Evolutionary conservation across 2,329 filamentous ascomycete genomes (phyloP).

Genomic region (Alternaria rosae): DNA sequence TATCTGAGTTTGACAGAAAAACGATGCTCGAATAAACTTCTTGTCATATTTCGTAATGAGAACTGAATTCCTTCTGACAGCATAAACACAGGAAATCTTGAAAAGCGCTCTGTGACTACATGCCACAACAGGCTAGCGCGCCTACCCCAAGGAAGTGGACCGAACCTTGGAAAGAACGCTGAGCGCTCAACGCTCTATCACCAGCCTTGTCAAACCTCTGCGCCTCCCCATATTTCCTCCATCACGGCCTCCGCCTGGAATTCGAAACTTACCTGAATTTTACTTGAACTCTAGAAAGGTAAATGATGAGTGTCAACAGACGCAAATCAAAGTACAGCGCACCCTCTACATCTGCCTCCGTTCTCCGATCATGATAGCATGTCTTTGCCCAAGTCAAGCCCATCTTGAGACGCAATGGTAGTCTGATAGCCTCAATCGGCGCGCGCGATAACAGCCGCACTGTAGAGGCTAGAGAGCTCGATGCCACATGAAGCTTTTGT

Average conservation of each 20-base stretch:
- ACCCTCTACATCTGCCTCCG: not conserved
- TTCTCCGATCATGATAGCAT: not conserved
- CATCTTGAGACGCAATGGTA: not conserved
- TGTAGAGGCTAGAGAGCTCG: slow-evolving; percentile 27
- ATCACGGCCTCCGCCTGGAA: not conserved
- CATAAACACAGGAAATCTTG: not conserved
- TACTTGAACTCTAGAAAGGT: no score
- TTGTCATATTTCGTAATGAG: not conserved
- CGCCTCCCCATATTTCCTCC: not conserved
- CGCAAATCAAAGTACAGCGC: not conserved
- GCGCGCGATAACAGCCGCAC: slow-evolving; percentile 28
- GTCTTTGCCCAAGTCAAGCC: not conserved
- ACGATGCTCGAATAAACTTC: not conserved
- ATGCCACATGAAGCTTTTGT: slow-evolving; percentile 28
- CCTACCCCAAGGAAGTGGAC: not conserved
- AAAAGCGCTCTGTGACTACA: not conserved
- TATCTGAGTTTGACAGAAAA: not conserved
- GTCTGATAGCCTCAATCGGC: slow-evolving; percentile 20
- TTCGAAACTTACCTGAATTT: not conserved
- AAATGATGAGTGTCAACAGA: not conserved
- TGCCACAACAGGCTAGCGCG: not conserved
- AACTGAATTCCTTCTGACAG: not conserved
- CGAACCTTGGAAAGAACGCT: not conserved
- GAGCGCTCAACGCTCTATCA: not conserved
- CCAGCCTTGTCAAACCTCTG: not conserved